Conservation (phyloP, 768 basidiomycete genomes). For the Auricularia cornea region DNA sequence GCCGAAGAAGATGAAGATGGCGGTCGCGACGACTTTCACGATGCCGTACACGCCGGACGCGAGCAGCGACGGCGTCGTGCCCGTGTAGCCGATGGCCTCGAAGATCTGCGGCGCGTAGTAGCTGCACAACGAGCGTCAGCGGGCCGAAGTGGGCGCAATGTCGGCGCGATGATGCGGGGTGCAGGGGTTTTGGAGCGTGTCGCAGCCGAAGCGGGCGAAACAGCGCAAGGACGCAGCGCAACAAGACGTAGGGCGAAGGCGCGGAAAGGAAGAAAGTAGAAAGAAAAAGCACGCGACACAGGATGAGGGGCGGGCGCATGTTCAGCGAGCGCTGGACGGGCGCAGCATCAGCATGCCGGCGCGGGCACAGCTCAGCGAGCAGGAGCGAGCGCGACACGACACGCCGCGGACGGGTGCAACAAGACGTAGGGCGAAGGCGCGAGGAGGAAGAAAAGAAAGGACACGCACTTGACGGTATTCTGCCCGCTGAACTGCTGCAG, state of each 20-base stretch:
- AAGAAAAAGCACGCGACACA: too few species aligned
- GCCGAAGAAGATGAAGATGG: slow-evolving; percentile 56
- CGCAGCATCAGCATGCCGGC: too few species aligned
- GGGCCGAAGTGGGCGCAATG: too few species aligned
- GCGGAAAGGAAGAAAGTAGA: not conserved
- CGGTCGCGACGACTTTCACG: slow-evolving; percentile 59
- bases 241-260: not conserved
- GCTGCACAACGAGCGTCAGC: slow-evolving; percentile 1
- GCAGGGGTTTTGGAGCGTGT: not conserved
- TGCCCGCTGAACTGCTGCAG: slow-evolving; percentile 82
- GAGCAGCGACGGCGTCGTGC: slow-evolving; percentile 50
- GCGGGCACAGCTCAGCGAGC: too few species aligned
- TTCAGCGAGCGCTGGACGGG: too few species aligned
- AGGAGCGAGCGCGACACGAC: too few species aligned
- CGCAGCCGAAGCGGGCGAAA: not conserved
- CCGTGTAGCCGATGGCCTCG: slow-evolving; percentile 55
- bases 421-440: not conserved
- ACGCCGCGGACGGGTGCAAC: slow-evolving; percentile 51
- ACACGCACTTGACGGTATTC: slow-evolving; percentile 69
- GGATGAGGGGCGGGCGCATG: too few species aligned
- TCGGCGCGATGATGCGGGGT: slow-evolving; percentile 6
- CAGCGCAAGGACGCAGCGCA: not conserved
- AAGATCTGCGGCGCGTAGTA: slow-evolving; percentile 7
- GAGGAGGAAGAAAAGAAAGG: not conserved
- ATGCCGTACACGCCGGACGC: slow-evolving; percentile 66